Conservation (phyloP, 768 basidiomycete genomes). For the Boletus patriciae region DNA sequence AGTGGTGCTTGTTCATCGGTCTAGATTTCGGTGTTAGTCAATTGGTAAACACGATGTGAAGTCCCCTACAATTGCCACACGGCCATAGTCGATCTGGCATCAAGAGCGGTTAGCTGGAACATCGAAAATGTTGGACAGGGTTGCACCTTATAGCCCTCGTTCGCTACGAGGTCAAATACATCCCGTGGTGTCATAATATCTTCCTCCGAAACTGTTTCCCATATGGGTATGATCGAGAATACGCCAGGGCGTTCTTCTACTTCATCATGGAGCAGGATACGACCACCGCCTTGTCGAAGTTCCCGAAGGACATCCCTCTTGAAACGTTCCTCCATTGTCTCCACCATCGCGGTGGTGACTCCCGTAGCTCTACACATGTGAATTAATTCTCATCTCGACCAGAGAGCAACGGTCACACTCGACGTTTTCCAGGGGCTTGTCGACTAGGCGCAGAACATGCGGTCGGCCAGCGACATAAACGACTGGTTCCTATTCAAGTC, state of each 20-base stretch:
- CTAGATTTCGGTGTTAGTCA: constrained; percentile 40
- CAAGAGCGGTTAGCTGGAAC: constrained; percentile 2
- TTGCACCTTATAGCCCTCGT: constrained; percentile 68
- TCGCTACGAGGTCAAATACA: constrained; percentile 69
- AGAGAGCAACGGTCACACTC: constrained; percentile 54
- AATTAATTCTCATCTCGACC: not conserved
- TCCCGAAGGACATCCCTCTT: constrained; percentile 88
- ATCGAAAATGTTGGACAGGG: not conserved
- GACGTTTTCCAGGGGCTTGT: constrained; percentile 90
- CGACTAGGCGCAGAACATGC: constrained; percentile 86
- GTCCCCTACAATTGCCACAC: constrained; percentile 80
- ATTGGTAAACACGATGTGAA: not conserved
- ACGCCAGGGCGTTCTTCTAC: constrained; percentile 89
- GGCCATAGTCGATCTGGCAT: constrained; percentile 74
- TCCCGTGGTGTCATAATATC: constrained; percentile 90
- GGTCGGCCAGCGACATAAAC: constrained; percentile 84
- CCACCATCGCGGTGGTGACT: constrained; percentile 85
- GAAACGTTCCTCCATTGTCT: constrained; percentile 85
- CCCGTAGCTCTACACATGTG: constrained; percentile 74
- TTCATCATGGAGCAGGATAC: constrained; percentile 92
- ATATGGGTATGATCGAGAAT: constrained; percentile 90
- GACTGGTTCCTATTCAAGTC: constrained; percentile 73
- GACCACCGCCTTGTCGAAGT: constrained; percentile 63
- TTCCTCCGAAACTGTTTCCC: constrained; percentile 80
- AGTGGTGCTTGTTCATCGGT: constrained; percentile 97